Percentiles rank a stretch among this genome's conserved stretches.
Conservation (phyloP, 2,329 filamentous ascomycete species). For the Diaporthe sp. region DNA sequence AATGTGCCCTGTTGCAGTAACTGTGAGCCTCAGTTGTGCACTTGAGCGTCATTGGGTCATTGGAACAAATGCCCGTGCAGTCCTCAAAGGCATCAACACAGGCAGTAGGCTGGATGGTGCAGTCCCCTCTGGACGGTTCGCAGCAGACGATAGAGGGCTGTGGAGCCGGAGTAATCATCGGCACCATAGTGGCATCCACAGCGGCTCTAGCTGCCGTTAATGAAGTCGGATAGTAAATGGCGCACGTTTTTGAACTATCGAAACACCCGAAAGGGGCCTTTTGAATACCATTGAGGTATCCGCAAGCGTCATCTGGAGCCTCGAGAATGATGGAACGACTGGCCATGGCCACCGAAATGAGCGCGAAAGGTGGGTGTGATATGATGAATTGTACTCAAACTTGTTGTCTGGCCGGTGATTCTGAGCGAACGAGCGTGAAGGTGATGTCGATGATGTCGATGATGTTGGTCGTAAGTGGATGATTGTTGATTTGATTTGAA, state of each 20-base stretch:
- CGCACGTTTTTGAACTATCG: constrained; percentile 2
- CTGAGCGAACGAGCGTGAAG: background rate
- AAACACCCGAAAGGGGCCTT: background rate
- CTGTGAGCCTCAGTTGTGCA: background rate
- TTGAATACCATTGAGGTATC: constrained; percentile 27
- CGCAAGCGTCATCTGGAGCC: constrained; percentile 32
- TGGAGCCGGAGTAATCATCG: constrained; percentile 17
- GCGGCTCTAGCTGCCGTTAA: background rate
- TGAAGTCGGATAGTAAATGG: constrained; percentile 36
- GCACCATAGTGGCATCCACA: background rate
- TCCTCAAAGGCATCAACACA: constrained; percentile 25
- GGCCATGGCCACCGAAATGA: constrained; percentile 16
- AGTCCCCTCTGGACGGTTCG: background rate
- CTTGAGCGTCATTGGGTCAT: constrained; percentile 34
- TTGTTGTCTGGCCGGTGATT: background rate
- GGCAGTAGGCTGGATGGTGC: constrained; percentile 27
- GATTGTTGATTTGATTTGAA: background rate
- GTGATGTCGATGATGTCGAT: background rate
- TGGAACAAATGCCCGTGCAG: constrained; percentile 29
- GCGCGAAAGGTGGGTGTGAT: background rate
- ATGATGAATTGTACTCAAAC: background rate
- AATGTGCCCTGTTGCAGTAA: constrained; percentile 20
- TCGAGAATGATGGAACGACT: constrained; percentile 20
- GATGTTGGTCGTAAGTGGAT: background rate
- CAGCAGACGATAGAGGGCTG: constrained; percentile 22